These are phyloP conservation scores for Tritrichomonas foetus DNA, from an alignment of 208 protist species.

Conservation along the genomic window DNA sequence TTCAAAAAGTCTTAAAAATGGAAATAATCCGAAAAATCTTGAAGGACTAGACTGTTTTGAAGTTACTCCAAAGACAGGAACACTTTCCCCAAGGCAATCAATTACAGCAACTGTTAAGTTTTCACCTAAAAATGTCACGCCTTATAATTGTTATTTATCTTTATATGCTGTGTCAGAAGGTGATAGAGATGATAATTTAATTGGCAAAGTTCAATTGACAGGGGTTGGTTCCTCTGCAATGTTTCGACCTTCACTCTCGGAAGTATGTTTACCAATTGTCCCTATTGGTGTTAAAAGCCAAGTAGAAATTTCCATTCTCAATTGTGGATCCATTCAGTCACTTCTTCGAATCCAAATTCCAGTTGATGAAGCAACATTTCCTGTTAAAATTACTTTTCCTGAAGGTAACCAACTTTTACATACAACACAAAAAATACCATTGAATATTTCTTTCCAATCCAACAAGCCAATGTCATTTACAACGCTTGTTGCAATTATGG, in stretches of 20 bases:
- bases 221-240: not conserved
- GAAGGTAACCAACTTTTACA: not conserved
- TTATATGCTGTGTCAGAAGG: not conserved
- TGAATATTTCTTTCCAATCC: not conserved
- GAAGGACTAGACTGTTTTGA: not conserved
- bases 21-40: no score
- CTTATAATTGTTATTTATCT: not conserved
- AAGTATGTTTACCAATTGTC: not conserved
- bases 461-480: not conserved
- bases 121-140: not conserved
- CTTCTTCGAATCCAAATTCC: not conserved
- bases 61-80: not conserved
- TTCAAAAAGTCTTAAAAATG: no score
- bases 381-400: not conserved
- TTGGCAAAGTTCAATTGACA: not conserved
- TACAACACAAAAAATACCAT: not conserved
- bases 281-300: not conserved
- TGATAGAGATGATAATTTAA: not conserved
- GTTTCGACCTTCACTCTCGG: not conserved
- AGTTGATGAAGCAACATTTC: not conserved
- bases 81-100: not conserved
- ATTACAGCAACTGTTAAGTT: not conserved
- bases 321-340: not conserved
- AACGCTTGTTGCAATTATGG: not conserved
- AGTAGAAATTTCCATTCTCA: not conserved